phyloP scores from a whole-genome alignment of 1,284 basidiomycete genomes.

The Ceratobasidium papillatum region DNA sequence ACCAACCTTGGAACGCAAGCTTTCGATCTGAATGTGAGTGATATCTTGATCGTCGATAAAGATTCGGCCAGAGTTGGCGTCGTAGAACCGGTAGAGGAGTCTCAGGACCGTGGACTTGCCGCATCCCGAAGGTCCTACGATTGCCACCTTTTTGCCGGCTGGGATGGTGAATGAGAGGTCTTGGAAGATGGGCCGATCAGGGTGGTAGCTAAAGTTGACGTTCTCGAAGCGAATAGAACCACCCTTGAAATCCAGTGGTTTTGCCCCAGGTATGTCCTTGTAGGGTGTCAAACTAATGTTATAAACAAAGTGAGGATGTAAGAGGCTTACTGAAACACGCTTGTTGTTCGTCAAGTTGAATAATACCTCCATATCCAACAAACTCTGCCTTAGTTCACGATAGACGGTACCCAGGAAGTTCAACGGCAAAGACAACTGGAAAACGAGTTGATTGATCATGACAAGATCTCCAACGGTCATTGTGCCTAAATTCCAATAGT shows the following conservation, averaged over 20 bases:
- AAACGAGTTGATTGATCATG: slow-evolving; percentile 99
- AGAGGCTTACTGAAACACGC: slow-evolving; percentile 65
- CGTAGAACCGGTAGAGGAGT: slow-evolving; percentile 94
- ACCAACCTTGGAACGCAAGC: slow-evolving; percentile 80
- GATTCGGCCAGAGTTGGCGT: slow-evolving; percentile 82
- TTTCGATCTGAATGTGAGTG: slow-evolving; percentile 73
- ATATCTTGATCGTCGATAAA: slow-evolving; percentile 90
- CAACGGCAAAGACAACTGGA: slow-evolving; percentile 94
- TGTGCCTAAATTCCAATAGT: slow-evolving; percentile 66
- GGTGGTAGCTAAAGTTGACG: slow-evolving; percentile 91
- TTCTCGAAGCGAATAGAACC: slow-evolving; percentile 94
- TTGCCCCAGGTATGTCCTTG: slow-evolving; percentile 74
- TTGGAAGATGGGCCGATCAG: slow-evolving; percentile 88
- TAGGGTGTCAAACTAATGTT: slow-evolving; percentile 9
- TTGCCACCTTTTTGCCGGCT: slow-evolving; percentile 93
- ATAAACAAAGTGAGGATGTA: background rate
- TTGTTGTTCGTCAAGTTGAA: slow-evolving; percentile 92
- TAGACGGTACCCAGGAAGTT: slow-evolving; percentile 98
- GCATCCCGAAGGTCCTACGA: slow-evolving; percentile 96
- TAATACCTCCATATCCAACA: slow-evolving; percentile 96
- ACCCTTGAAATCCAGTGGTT: slow-evolving; percentile 74
- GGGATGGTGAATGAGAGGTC: slow-evolving; percentile 92
- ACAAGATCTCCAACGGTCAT: slow-evolving; percentile 99
- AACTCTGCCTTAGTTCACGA: slow-evolving; percentile 92
- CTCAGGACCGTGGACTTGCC: slow-evolving; percentile 98